Evolutionary conservation across 1,284 basidiomycete genomes (phyloP), one percentile per base, ranked within the genome.

Genomic region (Coniferiporia weirii): DNA sequence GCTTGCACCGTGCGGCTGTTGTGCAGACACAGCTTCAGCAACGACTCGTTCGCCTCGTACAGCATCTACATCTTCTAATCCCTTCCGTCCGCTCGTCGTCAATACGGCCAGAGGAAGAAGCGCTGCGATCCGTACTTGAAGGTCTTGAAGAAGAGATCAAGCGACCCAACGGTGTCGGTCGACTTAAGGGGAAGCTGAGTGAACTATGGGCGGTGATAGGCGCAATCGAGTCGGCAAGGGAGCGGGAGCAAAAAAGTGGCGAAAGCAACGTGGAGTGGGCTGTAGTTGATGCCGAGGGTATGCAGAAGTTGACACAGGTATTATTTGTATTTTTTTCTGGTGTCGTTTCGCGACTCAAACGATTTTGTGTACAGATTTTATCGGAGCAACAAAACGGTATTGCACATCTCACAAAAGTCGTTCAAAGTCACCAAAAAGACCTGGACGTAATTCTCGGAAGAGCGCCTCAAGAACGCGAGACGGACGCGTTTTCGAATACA

Each of bases 141-240:
- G 82, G 84, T 61, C 81, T 93, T 61, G 87, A 90, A 69, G 85
- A 85, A 63, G 88, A 90, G 67, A 70, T 93, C 59, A 81, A 82
- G 61, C 70, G 78, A 15, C 76, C 76, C 7, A 78, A 80, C 52
- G 78, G 74, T 61, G 81, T 73, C 71, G 81, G 89, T 53, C 73
- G 87, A 68, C 76, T 93, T 69, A 84, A 85, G 53, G 85, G 83
- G 46, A 88, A 87, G 67, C 68, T 92, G 65, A 89, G 88, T 64
- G 93, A 94, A 70, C 76, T 95, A 27, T 94, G 93, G 92, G 92
- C 90, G 12, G 74, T 89, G 44, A 79, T 94, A 10, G 91, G 91
- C n/a, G 87, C 90, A 56, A 77, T 93, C 15, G 79, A 80, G 61
- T 87, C 87, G 0, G 77, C 80, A 55, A 70, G 77, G 63, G 84